phyloP scores from a whole-genome alignment of 306 rosid genomes.

The Ziziphus jujuba region DNA sequence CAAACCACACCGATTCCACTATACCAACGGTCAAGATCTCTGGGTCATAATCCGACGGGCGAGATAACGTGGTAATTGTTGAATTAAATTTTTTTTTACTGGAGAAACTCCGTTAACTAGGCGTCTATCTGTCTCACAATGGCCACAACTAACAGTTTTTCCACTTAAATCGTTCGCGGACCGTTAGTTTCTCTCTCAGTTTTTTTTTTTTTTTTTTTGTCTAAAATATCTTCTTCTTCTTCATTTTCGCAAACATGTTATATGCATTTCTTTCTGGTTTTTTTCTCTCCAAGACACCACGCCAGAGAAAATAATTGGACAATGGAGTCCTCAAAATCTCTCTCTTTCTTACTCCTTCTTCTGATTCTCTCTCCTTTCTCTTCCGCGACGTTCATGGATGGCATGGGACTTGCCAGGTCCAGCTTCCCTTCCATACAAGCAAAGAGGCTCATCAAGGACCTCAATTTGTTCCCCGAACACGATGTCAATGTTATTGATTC shows the following conservation, averaged over 20 bases:
- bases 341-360: slow-evolving; percentile 17
- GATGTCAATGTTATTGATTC: slow-evolving; percentile 56
- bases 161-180: background rate
- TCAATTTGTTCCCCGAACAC: slow-evolving; percentile 65
- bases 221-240: background rate
- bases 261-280: background rate
- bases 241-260: background rate
- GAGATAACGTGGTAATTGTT: too few relatives aligned
- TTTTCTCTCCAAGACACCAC: background rate
- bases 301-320: background rate
- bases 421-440: slow-evolving; percentile 49
- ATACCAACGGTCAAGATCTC: too few relatives aligned
- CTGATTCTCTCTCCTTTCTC: slow-evolving; percentile 33
- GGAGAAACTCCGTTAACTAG: background rate
- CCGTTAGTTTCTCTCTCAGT: slow-evolving; percentile 26
- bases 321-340: slow-evolving; percentile 33
- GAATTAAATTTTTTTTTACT: too few relatives aligned
- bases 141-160: background rate
- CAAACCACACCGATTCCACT: too few relatives aligned
- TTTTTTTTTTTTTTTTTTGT: background rate
- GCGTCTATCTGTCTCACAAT: background rate
- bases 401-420: slow-evolving; percentile 26
- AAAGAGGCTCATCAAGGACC: slow-evolving; percentile 52
- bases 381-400: slow-evolving; percentile 25
- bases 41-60: too few relatives aligned